phyloP scores from a whole-genome alignment of 2,329 filamentous ascomycete species.

The Fusarium sp. region DNA sequence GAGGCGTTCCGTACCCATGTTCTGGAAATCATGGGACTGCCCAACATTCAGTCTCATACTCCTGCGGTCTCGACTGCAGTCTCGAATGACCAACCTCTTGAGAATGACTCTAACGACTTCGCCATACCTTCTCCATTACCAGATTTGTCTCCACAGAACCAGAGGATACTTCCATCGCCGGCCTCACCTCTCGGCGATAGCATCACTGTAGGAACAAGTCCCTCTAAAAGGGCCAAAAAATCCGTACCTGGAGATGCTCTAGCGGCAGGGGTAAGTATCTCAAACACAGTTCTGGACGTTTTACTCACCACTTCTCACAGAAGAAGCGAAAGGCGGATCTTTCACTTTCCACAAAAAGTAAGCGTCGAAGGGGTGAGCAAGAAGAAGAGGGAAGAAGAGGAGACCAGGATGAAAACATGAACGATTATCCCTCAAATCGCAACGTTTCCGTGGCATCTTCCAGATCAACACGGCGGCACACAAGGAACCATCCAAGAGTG shows the following conservation, averaged over 20 bases:
- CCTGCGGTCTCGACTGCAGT: background rate
- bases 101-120: background rate
- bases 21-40: background rate
- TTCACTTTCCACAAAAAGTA: background rate
- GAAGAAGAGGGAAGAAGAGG: background rate
- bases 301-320: background rate
- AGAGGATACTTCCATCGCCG: background rate
- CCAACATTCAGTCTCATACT: background rate
- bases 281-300: rapidly evolving
- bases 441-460: background rate
- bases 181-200: background rate
- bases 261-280: background rate
- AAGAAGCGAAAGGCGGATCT: background rate
- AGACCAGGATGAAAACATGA: too few species aligned
- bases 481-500: background rate
- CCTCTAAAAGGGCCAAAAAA: background rate
- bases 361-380: conserved; percentile 1
- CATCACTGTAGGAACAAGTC: background rate
- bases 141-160: background rate
- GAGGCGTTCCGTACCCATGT: conserved; percentile 8
- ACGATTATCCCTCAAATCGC: too few species aligned
- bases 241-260: background rate
- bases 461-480: background rate
- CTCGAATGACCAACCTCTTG: background rate
- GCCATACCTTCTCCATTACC: background rate